These are phyloP conservation scores for Exophiala spinifera DNA, from an alignment of 2,329 filamentous ascomycete species.

Conservation along the genomic window DNA sequence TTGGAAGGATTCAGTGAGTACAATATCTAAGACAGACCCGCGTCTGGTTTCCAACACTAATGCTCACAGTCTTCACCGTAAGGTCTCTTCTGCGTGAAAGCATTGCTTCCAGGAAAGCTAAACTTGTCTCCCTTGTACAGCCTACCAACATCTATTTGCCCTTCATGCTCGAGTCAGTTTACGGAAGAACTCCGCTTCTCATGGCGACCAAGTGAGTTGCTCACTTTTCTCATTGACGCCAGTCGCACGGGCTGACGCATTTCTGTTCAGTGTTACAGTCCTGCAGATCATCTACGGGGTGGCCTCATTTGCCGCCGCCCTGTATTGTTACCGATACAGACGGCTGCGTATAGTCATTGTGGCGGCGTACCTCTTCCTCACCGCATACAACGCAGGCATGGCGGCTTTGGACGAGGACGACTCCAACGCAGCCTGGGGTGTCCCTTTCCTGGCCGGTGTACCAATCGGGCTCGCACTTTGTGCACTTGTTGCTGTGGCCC, in stretches of 20 bases:
- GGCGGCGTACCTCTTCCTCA: not conserved
- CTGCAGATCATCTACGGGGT: not conserved
- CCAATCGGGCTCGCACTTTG: not conserved
- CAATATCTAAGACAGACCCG: not conserved
- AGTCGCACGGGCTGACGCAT: not conserved
- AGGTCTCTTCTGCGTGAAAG: not conserved
- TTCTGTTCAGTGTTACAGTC: slow-evolving; percentile 4
- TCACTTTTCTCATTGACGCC: not conserved
- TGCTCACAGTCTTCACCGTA: not conserved
- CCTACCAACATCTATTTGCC: slow-evolving; percentile 2
- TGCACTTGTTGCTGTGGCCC: slow-evolving; percentile 4
- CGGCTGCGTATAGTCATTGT: not conserved
- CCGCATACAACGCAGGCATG: not conserved
- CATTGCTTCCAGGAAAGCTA: not conserved
- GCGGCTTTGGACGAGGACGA: not conserved
- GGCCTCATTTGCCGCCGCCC: not conserved
- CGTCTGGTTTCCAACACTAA: not conserved
- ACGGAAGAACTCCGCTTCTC: not conserved
- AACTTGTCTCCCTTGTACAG: slow-evolving; percentile 1
- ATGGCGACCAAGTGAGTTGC: not conserved
- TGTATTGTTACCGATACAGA: slow-evolving; percentile 1
- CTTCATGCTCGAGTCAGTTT: not conserved
- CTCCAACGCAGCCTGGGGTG: slow-evolving; percentile 1
- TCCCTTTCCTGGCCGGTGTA: not conserved
- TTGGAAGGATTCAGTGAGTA: slow-evolving; percentile 5